phyloP scores from a whole-genome alignment of 2,329 filamentous ascomycete species.

The Claviceps maximensis region DNA sequence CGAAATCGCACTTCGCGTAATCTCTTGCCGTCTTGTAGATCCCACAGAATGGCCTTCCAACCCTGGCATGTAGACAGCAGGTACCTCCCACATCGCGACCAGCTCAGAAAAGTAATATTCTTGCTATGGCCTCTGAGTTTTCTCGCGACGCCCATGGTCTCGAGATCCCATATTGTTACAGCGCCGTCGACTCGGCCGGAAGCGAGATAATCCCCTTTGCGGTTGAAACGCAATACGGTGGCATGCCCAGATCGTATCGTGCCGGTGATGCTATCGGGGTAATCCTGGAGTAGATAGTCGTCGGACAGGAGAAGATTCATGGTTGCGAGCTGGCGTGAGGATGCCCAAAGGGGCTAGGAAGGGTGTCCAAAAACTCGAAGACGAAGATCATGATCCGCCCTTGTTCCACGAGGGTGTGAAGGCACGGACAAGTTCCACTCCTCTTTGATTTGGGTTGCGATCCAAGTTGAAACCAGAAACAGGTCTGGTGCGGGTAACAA shows the following conservation, averaged over 20 bases:
- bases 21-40: conserved; percentile 56
- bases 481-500: not conserved
- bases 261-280: conserved; percentile 78
- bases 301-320: conserved; percentile 51
- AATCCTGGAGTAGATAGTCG: conserved; percentile 60
- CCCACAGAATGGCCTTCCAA: conserved; percentile 95
- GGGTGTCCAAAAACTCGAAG: not conserved
- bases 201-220: conserved; percentile 85
- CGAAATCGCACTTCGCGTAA: conserved; percentile 81
- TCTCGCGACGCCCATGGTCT: conserved; percentile 91
- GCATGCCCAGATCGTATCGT: conserved; percentile 64
- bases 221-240: conserved; percentile 71
- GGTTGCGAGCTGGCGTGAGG: conserved; percentile 5
- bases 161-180: conserved; percentile 90
- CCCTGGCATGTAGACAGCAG: conserved; percentile 87
- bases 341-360: not conserved
- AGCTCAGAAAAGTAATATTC: conserved; percentile 88
- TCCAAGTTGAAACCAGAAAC: not conserved
- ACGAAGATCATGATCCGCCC: not conserved
- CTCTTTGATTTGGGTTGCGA: not conserved
- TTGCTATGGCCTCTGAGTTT: conserved; percentile 88
- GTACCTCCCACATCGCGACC: conserved; percentile 85
- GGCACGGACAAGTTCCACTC: not conserved
- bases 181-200: conserved; percentile 90
- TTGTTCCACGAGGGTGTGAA: not conserved